Conservation (phyloP, 225 moss, liverwort and hornwort genomes). For the Antitrichia curtipendula region DNA sequence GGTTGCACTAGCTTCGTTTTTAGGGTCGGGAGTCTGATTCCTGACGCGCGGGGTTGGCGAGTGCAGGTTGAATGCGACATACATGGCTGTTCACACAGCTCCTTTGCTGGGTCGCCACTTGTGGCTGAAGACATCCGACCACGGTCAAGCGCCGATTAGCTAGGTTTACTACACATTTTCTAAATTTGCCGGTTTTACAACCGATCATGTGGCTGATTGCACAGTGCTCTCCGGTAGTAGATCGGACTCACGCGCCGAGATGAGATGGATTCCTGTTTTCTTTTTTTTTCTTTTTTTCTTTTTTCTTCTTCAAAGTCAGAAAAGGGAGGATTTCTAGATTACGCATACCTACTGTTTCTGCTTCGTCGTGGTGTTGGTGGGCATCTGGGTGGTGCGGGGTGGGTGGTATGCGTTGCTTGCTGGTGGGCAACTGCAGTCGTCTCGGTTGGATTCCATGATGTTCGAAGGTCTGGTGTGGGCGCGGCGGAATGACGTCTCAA, state of each 20-base stretch:
- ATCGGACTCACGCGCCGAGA: not conserved
- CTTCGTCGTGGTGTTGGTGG: not conserved
- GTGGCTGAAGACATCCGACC: slow-evolving; percentile 99
- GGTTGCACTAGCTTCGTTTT: not conserved
- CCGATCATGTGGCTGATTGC: not conserved
- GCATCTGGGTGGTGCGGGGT: not conserved
- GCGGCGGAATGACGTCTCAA: not conserved
- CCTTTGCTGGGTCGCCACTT: slow-evolving; percentile 91
- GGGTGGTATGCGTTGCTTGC: not conserved
- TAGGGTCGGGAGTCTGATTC: not conserved
- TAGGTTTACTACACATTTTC: not conserved
- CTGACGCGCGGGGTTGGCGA: not conserved
- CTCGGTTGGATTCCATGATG: not conserved
- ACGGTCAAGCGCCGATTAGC: slow-evolving; percentile 77
- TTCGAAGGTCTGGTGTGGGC: not conserved
- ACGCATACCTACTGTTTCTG: not conserved
- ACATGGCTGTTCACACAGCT: slow-evolving; percentile 88
- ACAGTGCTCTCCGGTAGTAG: slow-evolving; percentile 9
- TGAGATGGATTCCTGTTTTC: not conserved
- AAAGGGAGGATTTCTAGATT: slow-evolving; percentile 8
- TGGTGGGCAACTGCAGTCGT: not conserved
- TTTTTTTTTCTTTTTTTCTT: not conserved
- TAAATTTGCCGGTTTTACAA: not conserved
- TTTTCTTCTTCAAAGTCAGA: not conserved
- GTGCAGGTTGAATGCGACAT: slow-evolving; percentile 96